Evolutionary conservation across 306 rosid genomes (phyloP).

Genomic region (Dryas drummondii): DNA sequence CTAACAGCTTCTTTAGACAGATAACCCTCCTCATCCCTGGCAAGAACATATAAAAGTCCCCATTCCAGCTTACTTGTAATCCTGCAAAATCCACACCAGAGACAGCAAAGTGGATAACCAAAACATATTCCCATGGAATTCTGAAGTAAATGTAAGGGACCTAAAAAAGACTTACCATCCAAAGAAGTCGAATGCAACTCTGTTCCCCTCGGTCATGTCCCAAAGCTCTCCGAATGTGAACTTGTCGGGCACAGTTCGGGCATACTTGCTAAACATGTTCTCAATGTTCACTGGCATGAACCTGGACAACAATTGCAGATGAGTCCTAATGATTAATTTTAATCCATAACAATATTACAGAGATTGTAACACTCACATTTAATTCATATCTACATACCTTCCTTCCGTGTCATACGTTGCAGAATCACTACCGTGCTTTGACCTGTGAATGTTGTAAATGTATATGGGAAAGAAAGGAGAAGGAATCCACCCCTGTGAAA

Average conservation of each 20-base stretch:
- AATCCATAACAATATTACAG: background rate
- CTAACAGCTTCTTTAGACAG: constrained; percentile 80
- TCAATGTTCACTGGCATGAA: constrained; percentile 62
- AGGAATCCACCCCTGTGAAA: constrained; percentile 65
- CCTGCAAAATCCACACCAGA: constrained; percentile 35
- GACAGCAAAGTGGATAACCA: background rate
- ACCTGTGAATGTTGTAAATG: constrained; percentile 60
- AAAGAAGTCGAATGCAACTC: constrained; percentile 55
- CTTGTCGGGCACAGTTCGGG: constrained; percentile 59
- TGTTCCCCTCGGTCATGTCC: constrained; percentile 76
- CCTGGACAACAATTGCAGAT: constrained; percentile 28
- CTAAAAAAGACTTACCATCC: constrained; percentile 52
- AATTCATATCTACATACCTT: constrained; percentile 41
- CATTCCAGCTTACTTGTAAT: constrained; percentile 61
- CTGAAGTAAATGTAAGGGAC: background rate
- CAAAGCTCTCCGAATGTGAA: constrained; percentile 64
- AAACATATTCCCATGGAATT: background rate
- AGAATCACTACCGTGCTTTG: constrained; percentile 85
- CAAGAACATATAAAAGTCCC: constrained; percentile 61
- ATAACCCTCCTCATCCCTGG: constrained; percentile 70
- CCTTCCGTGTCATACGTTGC: constrained; percentile 86
- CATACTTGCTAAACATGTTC: constrained; percentile 75
- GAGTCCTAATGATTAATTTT: background rate
- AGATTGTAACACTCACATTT: background rate
- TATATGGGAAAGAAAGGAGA: constrained; percentile 76